Conservation (phyloP, 306 rosid species). For the Potentilla sterilis region DNA sequence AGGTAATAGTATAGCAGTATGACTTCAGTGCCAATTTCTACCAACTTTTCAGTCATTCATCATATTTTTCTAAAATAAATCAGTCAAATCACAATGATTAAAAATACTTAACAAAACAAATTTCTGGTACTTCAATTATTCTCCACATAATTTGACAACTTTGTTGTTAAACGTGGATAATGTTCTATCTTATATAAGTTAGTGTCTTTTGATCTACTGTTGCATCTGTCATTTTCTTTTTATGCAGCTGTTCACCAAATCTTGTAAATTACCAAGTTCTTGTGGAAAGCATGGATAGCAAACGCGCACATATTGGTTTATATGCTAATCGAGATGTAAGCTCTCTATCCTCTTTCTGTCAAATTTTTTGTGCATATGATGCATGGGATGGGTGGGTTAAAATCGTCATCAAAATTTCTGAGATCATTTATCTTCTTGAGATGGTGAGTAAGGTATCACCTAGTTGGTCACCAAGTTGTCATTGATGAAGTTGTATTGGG, state of each 20-base stretch:
- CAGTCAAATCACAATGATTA: background rate
- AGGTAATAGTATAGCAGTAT: background rate
- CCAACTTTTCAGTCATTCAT: background rate
- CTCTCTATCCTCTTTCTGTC: slow-evolving; percentile 21
- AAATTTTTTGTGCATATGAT: slow-evolving; percentile 7
- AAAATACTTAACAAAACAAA: background rate
- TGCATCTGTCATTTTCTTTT: slow-evolving; percentile 29
- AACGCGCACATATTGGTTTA: slow-evolving; percentile 76
- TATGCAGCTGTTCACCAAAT: slow-evolving; percentile 79
- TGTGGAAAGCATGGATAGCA: slow-evolving; percentile 91
- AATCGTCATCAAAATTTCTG: background rate
- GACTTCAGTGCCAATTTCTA: background rate
- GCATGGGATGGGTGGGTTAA: background rate
- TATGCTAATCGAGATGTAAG: slow-evolving; percentile 91
- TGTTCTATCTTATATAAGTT: background rate
- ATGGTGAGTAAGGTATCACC: background rate
- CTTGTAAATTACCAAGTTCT: slow-evolving; percentile 89
- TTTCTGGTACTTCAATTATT: background rate
- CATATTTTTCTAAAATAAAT: background rate
- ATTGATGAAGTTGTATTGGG: slow-evolving; percentile 10
- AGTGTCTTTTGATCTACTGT: slow-evolving; percentile 19
- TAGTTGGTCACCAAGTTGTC: background rate
- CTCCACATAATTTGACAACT: background rate
- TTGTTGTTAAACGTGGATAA: background rate
- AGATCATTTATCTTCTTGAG: background rate